Percentiles rank a stretch among this genome's conserved stretches.
phyloP scores from a whole-genome alignment of 2,329 filamentous ascomycete species.

The Sarocladium brachiariae region DNA sequence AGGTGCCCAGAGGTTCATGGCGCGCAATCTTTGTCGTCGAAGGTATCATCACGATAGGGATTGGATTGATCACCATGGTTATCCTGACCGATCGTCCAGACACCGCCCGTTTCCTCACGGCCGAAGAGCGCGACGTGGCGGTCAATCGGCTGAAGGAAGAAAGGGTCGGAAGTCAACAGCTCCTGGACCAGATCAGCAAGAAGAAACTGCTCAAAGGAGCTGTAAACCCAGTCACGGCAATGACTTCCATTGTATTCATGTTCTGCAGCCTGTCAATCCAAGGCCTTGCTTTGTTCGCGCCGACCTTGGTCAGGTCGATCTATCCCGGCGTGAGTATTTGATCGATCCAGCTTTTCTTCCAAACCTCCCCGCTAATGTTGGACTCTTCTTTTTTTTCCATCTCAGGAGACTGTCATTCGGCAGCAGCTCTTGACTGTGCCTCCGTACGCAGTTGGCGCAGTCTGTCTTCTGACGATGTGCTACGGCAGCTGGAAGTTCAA shows the following conservation, averaged over 20 bases:
- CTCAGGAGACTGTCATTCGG: constrained; percentile 44
- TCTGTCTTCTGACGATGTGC: constrained; percentile 58
- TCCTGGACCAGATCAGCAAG: constrained; percentile 56
- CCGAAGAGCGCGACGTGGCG: constrained; percentile 60
- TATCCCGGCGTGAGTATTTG: constrained; percentile 42
- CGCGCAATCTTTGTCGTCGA: constrained; percentile 67
- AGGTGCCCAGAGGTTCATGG: constrained; percentile 43
- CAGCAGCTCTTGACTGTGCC: constrained; percentile 67
- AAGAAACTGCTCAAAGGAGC: constrained; percentile 56
- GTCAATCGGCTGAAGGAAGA: constrained; percentile 63
- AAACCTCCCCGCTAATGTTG: no score
- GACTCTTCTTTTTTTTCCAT: no score
- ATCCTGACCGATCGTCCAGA: constrained; percentile 65
- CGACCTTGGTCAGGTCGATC: constrained; percentile 62
- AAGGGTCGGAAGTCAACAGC: constrained; percentile 52
- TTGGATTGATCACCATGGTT: constrained; percentile 53
- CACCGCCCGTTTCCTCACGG: constrained; percentile 58
- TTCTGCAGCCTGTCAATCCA: constrained; percentile 66
- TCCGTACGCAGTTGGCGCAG: constrained; percentile 60
- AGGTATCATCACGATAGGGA: constrained; percentile 48
- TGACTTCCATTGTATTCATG: constrained; percentile 51
- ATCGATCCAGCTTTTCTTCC: no score
- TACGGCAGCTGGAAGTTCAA: constrained; percentile 56
- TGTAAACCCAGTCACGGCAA: constrained; percentile 53
- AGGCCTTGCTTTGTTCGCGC: constrained; percentile 62